These are phyloP conservation scores for Musa acuminata DNA, from an alignment of 176 grass and related monocot species.

Conservation along the genomic window DNA sequence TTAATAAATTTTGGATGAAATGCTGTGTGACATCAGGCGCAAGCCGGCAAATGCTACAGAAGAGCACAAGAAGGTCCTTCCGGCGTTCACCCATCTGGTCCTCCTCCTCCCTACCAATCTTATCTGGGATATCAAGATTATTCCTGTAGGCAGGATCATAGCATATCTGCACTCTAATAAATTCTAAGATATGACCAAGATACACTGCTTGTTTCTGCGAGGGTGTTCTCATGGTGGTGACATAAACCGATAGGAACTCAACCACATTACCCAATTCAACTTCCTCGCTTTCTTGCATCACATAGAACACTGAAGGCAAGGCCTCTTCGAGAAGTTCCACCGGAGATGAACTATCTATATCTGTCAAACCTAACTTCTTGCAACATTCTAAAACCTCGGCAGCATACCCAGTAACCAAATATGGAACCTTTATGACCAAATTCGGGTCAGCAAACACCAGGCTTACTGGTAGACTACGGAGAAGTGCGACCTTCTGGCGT, in stretches of 20 bases:
- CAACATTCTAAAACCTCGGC: constrained; percentile 65
- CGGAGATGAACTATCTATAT: constrained; percentile 43
- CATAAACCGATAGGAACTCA: constrained; percentile 76
- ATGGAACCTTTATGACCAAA: constrained; percentile 52
- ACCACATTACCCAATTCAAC: constrained; percentile 56
- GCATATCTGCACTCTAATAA: constrained; percentile 58
- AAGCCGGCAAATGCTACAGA: constrained; percentile 78
- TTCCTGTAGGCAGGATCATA: constrained; percentile 63
- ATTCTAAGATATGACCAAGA: constrained; percentile 61
- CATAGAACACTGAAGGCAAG: constrained; percentile 67
- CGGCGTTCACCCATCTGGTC: constrained; percentile 70
- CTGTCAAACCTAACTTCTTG: constrained; percentile 45
- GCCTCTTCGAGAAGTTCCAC: constrained; percentile 73
- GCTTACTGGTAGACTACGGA: constrained; percentile 46
- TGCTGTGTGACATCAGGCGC: constrained; percentile 58
- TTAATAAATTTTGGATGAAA: constrained; percentile 63
- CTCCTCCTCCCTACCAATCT: constrained; percentile 87
- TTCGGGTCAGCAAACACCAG: constrained; percentile 44
- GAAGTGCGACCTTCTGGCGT: constrained; percentile 56
- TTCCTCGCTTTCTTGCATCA: constrained; percentile 55
- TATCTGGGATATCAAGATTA: constrained; percentile 79
- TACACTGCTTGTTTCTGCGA: constrained; percentile 65
- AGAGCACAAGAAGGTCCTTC: constrained; percentile 70
- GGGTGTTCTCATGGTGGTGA: constrained; percentile 57
- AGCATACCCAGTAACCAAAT: constrained; percentile 56